Percentiles rank a stretch among this genome's conserved stretches.
These are phyloP conservation scores for Flaveria bidentis DNA, from an alignment of 129 eudicot genomes.

Conservation along the genomic window DNA sequence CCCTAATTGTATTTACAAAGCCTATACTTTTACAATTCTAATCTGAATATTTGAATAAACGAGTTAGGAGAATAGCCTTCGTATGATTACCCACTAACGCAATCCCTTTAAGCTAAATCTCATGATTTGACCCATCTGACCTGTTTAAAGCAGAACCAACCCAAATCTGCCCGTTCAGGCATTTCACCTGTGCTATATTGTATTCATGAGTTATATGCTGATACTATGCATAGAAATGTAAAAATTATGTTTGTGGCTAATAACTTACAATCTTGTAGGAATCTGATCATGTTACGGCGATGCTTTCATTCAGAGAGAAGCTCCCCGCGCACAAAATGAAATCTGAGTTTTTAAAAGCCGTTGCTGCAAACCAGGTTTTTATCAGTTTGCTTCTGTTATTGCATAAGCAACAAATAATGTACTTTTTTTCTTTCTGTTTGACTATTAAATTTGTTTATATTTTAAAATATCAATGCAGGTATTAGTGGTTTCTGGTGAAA, in stretches of 20 bases:
- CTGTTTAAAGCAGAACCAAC: background rate
- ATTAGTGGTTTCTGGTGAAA: conserved; percentile 81
- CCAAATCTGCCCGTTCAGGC: background rate
- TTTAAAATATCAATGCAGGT: conserved; percentile 44
- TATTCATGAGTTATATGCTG: background rate
- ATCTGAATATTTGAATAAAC: background rate
- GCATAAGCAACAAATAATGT: background rate
- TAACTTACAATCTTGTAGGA: conserved; percentile 41
- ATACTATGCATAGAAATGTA: conserved; percentile 4
- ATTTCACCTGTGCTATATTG: background rate
- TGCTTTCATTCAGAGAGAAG: conserved; percentile 76
- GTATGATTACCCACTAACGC: background rate
- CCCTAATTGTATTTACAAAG: background rate
- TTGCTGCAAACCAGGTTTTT: conserved; percentile 75
- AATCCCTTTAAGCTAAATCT: background rate
- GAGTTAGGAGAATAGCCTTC: background rate
- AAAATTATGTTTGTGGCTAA: conserved; percentile 14
- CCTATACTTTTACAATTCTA: background rate
- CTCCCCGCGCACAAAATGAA: conserved; percentile 82
- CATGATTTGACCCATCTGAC: background rate
- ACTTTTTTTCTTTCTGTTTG: background rate
- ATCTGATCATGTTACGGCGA: conserved; percentile 53
- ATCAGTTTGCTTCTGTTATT: conserved; percentile 1
- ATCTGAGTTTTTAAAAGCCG: conserved; percentile 80
- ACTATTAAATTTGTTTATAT: conserved; percentile 4